phyloP scores from a whole-genome alignment of 805 yeast genomes.

The Millerago galiae region DNA sequence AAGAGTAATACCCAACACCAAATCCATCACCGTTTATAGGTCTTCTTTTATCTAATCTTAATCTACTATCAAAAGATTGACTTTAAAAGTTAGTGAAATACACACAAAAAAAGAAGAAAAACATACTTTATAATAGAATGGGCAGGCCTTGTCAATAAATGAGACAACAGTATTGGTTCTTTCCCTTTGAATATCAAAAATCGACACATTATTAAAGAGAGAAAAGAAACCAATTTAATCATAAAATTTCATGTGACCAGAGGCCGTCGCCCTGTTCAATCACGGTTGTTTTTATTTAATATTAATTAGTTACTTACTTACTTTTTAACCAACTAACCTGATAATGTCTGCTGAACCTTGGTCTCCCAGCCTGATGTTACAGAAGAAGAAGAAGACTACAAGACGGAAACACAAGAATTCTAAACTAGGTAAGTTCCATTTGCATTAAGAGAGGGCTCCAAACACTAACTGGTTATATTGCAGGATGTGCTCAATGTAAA shows the following conservation, averaged over 20 bases:
- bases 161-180: constrained; percentile 81
- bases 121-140: constrained; percentile 82
- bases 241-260: background rate
- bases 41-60: constrained; percentile 78
- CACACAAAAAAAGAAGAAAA: background rate
- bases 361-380: background rate
- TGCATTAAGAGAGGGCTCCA: too few relatives aligned
- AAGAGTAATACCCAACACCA: constrained; percentile 88
- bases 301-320: too few relatives aligned
- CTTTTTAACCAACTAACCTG: background rate
- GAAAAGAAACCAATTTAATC: background rate
- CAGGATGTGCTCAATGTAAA: constrained; percentile 46
- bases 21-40: constrained; percentile 99
- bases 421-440: constrained; percentile 27
- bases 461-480: constrained; percentile 6
- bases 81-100: constrained; percentile 12
- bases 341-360: background rate
- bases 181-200: constrained; percentile 81
- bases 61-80: constrained; percentile 87
- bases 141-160: constrained; percentile 87
- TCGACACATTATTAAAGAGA: constrained; percentile 63
- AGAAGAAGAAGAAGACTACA: constrained; percentile 8
- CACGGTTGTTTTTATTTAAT: too few relatives aligned
- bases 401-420: constrained; percentile 25
- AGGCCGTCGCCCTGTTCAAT: too few relatives aligned